phyloP scores from a whole-genome alignment of 257 asterid genomes.

The Plantago ovata region DNA sequence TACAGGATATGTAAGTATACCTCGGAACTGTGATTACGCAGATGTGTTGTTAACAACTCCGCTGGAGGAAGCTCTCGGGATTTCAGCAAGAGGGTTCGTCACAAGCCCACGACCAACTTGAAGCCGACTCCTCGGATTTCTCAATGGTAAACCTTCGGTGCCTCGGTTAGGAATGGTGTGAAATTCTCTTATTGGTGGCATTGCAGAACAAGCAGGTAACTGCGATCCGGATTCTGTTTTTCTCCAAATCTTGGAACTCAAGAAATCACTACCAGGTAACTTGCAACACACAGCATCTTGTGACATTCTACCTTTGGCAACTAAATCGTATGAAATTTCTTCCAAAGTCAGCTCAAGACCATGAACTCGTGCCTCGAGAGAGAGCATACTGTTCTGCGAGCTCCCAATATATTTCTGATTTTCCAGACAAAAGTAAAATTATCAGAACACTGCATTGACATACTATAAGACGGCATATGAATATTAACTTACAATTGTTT shows the following conservation, averaged over 20 bases:
- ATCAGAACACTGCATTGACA: slow-evolving; percentile 11
- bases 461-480: not conserved
- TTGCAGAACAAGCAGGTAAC: slow-evolving; percentile 33
- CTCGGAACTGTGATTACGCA: not conserved
- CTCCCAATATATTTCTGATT: slow-evolving; percentile 73
- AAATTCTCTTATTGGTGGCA: slow-evolving; percentile 19
- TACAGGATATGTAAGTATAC: no score
- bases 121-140: slow-evolving; percentile 32
- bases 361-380: slow-evolving; percentile 83
- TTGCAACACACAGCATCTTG: slow-evolving; percentile 69
- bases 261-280: slow-evolving; percentile 69
- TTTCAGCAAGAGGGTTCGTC: slow-evolving; percentile 70
- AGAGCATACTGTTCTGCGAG: slow-evolving; percentile 74
- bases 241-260: slow-evolving; percentile 75
- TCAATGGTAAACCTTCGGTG: slow-evolving; percentile 33
- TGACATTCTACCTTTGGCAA: slow-evolving; percentile 46
- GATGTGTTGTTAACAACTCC: slow-evolving; percentile 19
- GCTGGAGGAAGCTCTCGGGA: slow-evolving; percentile 39
- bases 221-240: slow-evolving; percentile 40
- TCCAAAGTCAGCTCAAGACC: slow-evolving; percentile 89
- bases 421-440: not conserved
- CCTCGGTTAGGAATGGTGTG: not conserved
- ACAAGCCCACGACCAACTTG: slow-evolving; percentile 52
- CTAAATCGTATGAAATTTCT: slow-evolving; percentile 80
- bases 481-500: no score